Base-by-base conservation (phyloP, 495 filamentous ascomycete genomes). In the Friedmanniomyces endolithicus region DNA sequence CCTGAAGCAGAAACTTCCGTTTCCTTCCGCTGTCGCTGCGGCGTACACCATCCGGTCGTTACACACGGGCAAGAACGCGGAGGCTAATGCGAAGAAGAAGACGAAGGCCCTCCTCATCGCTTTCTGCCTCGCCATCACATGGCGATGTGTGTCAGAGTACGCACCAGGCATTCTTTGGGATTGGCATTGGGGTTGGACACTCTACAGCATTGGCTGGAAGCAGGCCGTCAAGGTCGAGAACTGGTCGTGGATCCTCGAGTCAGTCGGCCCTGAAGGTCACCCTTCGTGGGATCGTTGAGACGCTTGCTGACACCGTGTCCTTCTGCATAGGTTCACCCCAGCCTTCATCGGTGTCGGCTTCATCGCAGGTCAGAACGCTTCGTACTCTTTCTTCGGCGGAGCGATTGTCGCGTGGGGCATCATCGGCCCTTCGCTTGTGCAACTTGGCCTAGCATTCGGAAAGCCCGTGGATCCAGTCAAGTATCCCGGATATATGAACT, bases 141-240 rank as follows among this genome's bases (percentile, higher is more conserved):
- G 47, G 46, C 31, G 48, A 7, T 56, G 54, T 27, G 54, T 56
- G 6, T 43, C 29, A 20, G 54, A 56, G 35, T 56, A 56, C 29
- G 54, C 54, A 9, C 54, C 54, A 9, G 54, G 54, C 24, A 45
- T 56, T 3, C 22, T 56, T 1, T 56, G 54, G 54, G 54, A 56
- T 27, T 56, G 54, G 54, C 44, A 55, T 25, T 55, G 54, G 54
- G 54, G 54, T 23, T 56, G 54, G 54, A 56, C 54, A 29, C 54
- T 56, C 34, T 56, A 56, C 39, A 50, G 54, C 23, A 50, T 56
- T 19, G 54, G 54, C 45, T 56, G 54, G 54, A 50, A 50, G 24
- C 40, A 45, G 20, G 54, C 54, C n/a, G 25, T 56, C 22, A 50
- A 51, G 19, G 54, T 56, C 19, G 54, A 56, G 54, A 56, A 56